Conservation (phyloP, 75 land plant species). For the Picea glauca region DNA sequence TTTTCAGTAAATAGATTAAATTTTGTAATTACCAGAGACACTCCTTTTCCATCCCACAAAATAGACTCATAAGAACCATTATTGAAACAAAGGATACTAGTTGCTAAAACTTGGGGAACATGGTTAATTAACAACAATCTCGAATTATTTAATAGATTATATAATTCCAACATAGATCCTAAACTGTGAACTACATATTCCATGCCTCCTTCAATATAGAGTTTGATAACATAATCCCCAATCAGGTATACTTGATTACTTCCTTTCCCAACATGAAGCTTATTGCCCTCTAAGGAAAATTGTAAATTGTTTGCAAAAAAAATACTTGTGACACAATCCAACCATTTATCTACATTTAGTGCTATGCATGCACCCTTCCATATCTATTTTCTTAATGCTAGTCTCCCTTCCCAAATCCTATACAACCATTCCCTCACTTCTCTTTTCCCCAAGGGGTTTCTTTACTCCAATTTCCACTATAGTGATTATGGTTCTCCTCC, state of each 20-base stretch:
- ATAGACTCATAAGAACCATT: constrained; percentile 42
- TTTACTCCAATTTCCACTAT: constrained; percentile 62
- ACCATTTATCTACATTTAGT: no score
- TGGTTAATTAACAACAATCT: constrained; percentile 49
- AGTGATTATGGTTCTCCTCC: constrained; percentile 72
- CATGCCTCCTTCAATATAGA: constrained; percentile 78
- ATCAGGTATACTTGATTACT: constrained; percentile 62
- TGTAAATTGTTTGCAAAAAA: no score
- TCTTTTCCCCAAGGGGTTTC: constrained; percentile 62
- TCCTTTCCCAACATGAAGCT: no score
- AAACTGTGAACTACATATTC: constrained; percentile 57
- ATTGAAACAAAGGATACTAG: constrained; percentile 62
- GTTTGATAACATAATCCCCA: constrained; percentile 68
- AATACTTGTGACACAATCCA: no score
- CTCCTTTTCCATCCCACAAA: constrained; percentile 75
- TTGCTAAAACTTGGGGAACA: constrained; percentile 73
- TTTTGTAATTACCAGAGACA: constrained; percentile 39
- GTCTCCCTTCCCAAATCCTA: constrained; percentile 12
- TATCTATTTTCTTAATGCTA: no score
- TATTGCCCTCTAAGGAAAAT: no score
- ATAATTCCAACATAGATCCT: constrained; percentile 91
- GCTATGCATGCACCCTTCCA: no score
- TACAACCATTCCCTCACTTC: constrained; percentile 86
- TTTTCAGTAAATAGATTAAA: constrained; percentile 3
- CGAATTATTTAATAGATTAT: constrained; percentile 38